phyloP scores from a whole-genome alignment of 1,284 basidiomycete species.

The Pisolithus thermaeus region DNA sequence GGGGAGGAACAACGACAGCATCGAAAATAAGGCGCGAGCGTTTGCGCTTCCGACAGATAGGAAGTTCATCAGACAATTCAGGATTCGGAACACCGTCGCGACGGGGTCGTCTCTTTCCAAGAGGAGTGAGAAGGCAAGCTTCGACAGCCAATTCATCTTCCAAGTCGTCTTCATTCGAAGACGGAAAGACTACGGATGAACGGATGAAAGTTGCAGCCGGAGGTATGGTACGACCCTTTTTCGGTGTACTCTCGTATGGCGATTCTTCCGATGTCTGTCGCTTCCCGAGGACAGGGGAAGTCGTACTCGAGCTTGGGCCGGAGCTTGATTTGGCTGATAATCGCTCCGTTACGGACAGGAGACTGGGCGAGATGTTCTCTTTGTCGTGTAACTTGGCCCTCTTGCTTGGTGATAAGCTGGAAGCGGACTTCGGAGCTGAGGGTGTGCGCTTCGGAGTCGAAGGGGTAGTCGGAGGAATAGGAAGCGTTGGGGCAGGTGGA shows the following conservation, averaged over 20 bases:
- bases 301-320: conserved; percentile 10
- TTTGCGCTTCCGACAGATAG: conserved; percentile 31
- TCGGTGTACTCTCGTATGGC: conserved; percentile 24
- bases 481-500: conserved; percentile 22
- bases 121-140: conserved; percentile 18
- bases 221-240: conserved; percentile 25
- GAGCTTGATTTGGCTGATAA: conserved; percentile 26
- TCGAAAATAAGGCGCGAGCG: conserved; percentile 49
- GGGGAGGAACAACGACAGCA: conserved; percentile 46
- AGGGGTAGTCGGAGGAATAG: conserved; percentile 21
- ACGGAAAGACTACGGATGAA: conserved; percentile 22
- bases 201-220: conserved; percentile 19
- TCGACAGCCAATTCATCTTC: conserved; percentile 28
- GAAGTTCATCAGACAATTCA: conserved; percentile 2
- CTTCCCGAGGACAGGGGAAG: conserved; percentile 35
- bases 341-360: conserved; percentile 30
- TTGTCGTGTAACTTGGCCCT: conserved; percentile 32
- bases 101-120: conserved; percentile 7
- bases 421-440: conserved; percentile 4
- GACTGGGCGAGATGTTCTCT: conserved; percentile 40
- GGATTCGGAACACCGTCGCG: not conserved
- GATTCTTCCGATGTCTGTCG: conserved; percentile 28
- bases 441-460: conserved; percentile 20
- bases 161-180: conserved; percentile 14
- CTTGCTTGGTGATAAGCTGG: conserved; percentile 25